Percentiles rank a stretch among this genome's conserved stretches.
Conservation (phyloP, 305 asterid species). For the Stenogyne calaminthoides region DNA sequence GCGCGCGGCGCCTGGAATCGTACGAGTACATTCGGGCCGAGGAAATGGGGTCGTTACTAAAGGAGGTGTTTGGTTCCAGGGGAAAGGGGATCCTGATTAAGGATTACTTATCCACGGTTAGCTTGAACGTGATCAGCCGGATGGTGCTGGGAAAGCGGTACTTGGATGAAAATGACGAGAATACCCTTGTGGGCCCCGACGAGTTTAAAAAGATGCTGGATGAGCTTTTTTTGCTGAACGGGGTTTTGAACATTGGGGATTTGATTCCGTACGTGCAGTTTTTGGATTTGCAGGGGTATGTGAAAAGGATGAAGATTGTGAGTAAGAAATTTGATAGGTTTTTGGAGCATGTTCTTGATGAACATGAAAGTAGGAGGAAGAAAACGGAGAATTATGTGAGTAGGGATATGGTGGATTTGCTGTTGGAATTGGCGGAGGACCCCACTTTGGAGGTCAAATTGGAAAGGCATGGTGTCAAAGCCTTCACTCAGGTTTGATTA, state of each 20-base stretch:
- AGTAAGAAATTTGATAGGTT: slow-evolving; percentile 78
- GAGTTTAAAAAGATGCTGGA: slow-evolving; percentile 83
- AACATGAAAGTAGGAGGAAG: slow-evolving; percentile 49
- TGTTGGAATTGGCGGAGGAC: slow-evolving; percentile 74
- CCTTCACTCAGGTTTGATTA: slow-evolving; percentile 73
- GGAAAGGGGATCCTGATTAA: slow-evolving; percentile 34
- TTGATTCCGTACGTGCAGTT: slow-evolving; percentile 64
- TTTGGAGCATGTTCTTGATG: slow-evolving; percentile 68
- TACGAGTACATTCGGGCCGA: no score
- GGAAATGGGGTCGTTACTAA: slow-evolving; percentile 43
- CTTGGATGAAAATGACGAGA: slow-evolving; percentile 27
- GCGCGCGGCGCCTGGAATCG: slow-evolving; percentile 62
- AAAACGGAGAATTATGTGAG: slow-evolving; percentile 10
- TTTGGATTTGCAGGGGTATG: slow-evolving; percentile 82
- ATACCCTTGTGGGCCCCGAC: slow-evolving; percentile 42
- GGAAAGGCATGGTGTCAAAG: slow-evolving; percentile 88
- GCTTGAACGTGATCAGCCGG: slow-evolving; percentile 59
- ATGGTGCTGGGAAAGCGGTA: slow-evolving; percentile 64
- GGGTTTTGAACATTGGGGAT: slow-evolving; percentile 77
- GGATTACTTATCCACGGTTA: slow-evolving; percentile 44
- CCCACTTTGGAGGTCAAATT: slow-evolving; percentile 74
- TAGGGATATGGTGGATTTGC: slow-evolving; percentile 78
- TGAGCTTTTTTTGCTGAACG: slow-evolving; percentile 72
- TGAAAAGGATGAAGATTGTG: slow-evolving; percentile 80
- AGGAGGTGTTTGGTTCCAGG: slow-evolving; percentile 31